Conservation (phyloP, 2,329 filamentous ascomycete genomes). For the Fusarium robinianum region DNA sequence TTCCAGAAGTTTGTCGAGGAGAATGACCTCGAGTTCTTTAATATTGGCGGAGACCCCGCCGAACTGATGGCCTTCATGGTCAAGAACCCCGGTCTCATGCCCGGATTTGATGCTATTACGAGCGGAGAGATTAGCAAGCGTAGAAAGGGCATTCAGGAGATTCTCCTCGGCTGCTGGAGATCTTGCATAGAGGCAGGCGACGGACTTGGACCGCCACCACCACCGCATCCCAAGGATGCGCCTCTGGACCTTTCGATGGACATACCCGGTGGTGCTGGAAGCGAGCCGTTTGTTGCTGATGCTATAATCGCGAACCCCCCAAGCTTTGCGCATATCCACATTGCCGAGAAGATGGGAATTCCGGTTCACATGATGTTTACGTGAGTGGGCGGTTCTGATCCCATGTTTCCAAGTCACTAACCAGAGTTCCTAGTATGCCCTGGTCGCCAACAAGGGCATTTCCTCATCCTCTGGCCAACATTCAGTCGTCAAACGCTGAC, state of each 20-base stretch:
- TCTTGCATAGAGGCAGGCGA: constrained; percentile 82
- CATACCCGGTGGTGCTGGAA: constrained; percentile 47
- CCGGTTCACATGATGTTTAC: constrained; percentile 90
- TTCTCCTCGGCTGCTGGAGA: constrained; percentile 84
- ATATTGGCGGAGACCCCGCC: constrained; percentile 74
- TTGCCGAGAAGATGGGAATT: constrained; percentile 75
- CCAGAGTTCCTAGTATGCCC: constrained; percentile 73
- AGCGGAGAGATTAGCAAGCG: constrained; percentile 78
- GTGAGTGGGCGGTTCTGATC: constrained; percentile 51
- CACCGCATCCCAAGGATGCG: constrained; percentile 52
- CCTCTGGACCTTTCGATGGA: constrained; percentile 46
- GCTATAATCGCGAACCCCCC: constrained; percentile 80
- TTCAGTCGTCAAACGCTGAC: constrained; percentile 76
- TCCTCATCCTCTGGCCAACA: constrained; percentile 83
- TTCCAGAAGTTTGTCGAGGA: constrained; percentile 72
- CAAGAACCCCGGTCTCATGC: constrained; percentile 85
- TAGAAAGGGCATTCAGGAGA: constrained; percentile 74
- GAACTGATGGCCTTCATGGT: constrained; percentile 90
- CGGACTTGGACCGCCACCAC: constrained; percentile 57
- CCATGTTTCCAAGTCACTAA: constrained; percentile 34
- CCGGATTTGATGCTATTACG: constrained; percentile 74
- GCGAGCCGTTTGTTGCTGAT: constrained; percentile 78
- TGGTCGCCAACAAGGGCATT: constrained; percentile 87
- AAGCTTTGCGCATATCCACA: constrained; percentile 75
- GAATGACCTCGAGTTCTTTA: constrained; percentile 75